Evolutionary conservation across 164 flowering plant genomes (phyloP), one percentile per base, ranked within the genome.

Genomic region (Vitis cinerea): DNA sequence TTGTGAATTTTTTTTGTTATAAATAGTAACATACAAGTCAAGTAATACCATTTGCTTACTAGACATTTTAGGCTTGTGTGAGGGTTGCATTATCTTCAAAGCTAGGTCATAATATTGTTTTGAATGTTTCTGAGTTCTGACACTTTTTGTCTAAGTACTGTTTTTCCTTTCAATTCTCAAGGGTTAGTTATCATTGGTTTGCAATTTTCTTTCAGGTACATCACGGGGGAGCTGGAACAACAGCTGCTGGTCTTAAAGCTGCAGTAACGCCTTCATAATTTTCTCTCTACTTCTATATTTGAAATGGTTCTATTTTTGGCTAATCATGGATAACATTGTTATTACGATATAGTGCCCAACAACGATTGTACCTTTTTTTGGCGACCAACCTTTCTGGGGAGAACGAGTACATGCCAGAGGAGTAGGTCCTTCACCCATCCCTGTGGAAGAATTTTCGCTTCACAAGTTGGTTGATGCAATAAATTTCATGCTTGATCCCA

Each of bases 351-450:
- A 96, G 98, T 96, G 99, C 81, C 98, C 99, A 5, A 96, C 99
- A 48, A 81, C 98, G 2, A 80, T 93, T 66, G 88, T 96, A 56
- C 99, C 98, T 47, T 96, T 96, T 81, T 96, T 96, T 67, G 99
- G 99, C 7, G 99, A 96, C 79, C 99, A 93, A 78, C 97, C 90
- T 15, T 96, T 96, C 66, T 96, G 98, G 99, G 99, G 99, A 50
- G 99, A 93, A 1, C 88, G 88, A 54, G 97, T 96, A 57, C 92
- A 93, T 73, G 99, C 88, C 31, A 89, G 97, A 82, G 95, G 99
- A 64, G 95, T 96, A 57, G 99, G 99, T 30, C 99, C 99, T 54
- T 67, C 87, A 50, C 98, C 99, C 12, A 93, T 96, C 27, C 93
- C 97, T 19, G 83, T 93, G 48, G 99, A 93, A 50, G 87, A 93